Base-by-base conservation (phyloP, 805 yeast species). In the Lachancea sp. region DNA sequence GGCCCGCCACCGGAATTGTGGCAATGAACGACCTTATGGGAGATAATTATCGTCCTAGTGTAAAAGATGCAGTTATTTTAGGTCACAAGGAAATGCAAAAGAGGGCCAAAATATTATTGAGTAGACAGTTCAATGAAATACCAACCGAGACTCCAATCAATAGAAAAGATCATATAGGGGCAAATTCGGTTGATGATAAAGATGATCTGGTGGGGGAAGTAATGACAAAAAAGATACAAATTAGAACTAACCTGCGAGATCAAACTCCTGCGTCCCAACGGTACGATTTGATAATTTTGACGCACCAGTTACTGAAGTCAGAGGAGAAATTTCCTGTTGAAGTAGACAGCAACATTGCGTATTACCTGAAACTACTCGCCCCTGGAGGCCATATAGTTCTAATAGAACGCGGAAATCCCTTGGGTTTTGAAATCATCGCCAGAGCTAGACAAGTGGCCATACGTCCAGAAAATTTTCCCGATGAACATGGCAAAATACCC, bases 1-100 rank as follows among this genome's bases (percentile, higher is more conserved):
- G 98, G 0, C 97, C 98, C 1, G 90, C 87, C 2, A 81, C 94
- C 0, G 97, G 97, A 2, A 78, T 92, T 68, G 64, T 89, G 12
- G 97, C 95, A 0, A 66, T 88, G 38, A 86, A 89, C 55, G 96
- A 88, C 52, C 52, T 89, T 1, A 76, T 86, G 78, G 88, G 84
- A 0, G 71, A 71, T 2, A 71, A 71, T 0, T 83, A 74, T 64
- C 58, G 63, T 15, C 87, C 95, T 0, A 64, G 64, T 15, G 65
- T 67, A 11, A 85, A 85, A 51, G 87, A 85, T 29, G 78, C 84
- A 0, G 83, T 81, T 18, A 72, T 89, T 13, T 67, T 80, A 15
- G 92, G 96, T 1, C 67, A 70, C 35, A 62, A 75, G 28, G 80
- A 78, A 30, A 88, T 92, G 97, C 75, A 75, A 49, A 74, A 78